These are phyloP conservation scores for Cucumis hystrix DNA, from an alignment of 306 rosid species.

Conservation along the genomic window DNA sequence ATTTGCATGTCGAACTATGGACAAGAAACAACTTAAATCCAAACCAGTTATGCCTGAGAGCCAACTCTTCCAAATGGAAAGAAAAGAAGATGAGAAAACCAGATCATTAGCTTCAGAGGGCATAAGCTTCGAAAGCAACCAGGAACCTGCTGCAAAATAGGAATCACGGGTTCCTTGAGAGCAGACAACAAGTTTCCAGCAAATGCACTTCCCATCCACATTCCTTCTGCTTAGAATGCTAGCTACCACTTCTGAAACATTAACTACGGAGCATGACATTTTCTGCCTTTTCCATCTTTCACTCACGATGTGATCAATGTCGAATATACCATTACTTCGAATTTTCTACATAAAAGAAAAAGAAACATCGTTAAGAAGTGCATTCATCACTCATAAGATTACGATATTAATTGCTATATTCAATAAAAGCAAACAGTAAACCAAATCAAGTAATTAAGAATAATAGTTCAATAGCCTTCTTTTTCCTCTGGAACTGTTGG, in stretches of 20 bases:
- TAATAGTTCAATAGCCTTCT: not conserved
- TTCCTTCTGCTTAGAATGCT: conserved; percentile 46
- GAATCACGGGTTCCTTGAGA: conserved; percentile 19
- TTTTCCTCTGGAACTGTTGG: not conserved
- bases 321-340: conserved; percentile 32
- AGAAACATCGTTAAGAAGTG: not conserved
- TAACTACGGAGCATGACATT: conserved; percentile 54
- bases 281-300: conserved; percentile 54
- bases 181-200: conserved; percentile 74
- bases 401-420: not conserved
- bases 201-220: conserved; percentile 44
- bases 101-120: conserved; percentile 25
- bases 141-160: conserved; percentile 22
- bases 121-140: conserved; percentile 82
- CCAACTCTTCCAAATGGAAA: conserved; percentile 79
- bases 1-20: conserved; percentile 50
- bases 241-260: conserved; percentile 59
- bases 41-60: conserved; percentile 23
- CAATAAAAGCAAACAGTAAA: not conserved
- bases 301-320: conserved; percentile 49
- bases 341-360: conserved; percentile 34
- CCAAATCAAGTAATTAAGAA: not conserved
- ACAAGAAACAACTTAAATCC: conserved; percentile 55
- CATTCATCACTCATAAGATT: not conserved
- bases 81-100: conserved; percentile 50